A percentile compares a stretch with the other conserved stretches of the same genome.
phyloP scores from a whole-genome alignment of 805 yeast genomes.

The Zygosaccharomyces bisporus region DNA sequence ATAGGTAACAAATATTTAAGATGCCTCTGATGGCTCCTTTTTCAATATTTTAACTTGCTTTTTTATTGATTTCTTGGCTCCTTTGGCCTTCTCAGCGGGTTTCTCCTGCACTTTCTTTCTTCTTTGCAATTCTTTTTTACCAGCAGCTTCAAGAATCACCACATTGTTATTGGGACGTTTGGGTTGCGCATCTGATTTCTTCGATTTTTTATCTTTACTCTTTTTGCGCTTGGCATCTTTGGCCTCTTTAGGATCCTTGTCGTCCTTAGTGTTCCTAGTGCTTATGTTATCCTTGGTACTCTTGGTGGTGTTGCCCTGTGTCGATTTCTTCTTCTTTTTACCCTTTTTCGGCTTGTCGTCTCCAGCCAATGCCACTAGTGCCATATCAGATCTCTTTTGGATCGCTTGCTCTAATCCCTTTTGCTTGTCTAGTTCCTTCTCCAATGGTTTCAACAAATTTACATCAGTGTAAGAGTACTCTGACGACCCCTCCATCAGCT shows the following conservation, averaged over 20 bases:
- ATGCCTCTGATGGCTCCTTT: conserved; percentile 9
- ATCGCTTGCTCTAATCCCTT: conserved; percentile 18
- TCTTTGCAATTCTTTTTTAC: conserved; percentile 30
- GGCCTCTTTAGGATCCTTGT: conserved; percentile 2
- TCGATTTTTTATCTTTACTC: conserved; percentile 3
- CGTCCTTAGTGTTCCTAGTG: conserved; percentile 8
- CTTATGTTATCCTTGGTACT: conserved; percentile 5
- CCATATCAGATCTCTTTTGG: conserved; percentile 24
- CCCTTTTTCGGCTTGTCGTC: conserved; percentile 18
- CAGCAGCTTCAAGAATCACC: conserved; percentile 34
- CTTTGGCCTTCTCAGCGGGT: conserved; percentile 16
- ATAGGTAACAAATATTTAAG: neutral
- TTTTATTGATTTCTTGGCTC: conserved; percentile 1
- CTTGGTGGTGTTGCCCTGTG: conserved; percentile 11
- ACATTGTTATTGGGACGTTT: conserved; percentile 21
- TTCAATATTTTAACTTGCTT: conserved; percentile 6
- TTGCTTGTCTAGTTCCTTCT: conserved; percentile 27
- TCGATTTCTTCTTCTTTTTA: conserved; percentile 23
- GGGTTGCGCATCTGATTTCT: neutral
- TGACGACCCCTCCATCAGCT: conserved; percentile 20
- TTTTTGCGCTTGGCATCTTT: conserved; percentile 7
- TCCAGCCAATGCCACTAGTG: conserved; percentile 30
- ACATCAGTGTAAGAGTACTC: conserved; percentile 26
- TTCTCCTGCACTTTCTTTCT: conserved; percentile 22
- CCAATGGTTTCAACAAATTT: conserved; percentile 29